Evolutionary conservation across 352 stramenopile genomes (phyloP), one percentile per base, ranked within the genome.

Genomic region (Phytopythium kandeliae): DNA sequence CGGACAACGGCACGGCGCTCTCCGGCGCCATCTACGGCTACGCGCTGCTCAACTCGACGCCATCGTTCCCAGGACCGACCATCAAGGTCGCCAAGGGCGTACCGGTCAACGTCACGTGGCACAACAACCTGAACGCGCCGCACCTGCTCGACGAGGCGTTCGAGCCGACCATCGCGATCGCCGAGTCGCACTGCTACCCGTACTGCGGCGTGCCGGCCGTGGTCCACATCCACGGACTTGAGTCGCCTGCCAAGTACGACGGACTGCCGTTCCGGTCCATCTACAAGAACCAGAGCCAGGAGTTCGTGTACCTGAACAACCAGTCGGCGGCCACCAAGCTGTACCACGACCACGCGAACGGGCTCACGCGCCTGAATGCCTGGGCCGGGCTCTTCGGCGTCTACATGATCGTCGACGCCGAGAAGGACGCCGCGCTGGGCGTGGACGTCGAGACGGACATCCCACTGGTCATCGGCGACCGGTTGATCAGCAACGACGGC

Each of bases 281-380:
- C 57, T 89, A 86, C 70, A 52, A 62, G 48, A 89, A 89, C 67
- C 78, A 86, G 56, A 79, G 57, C 22, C 67, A 67, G 40, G 61
- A 62, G 21, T 71, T 76, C 41, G 44, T 65, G 2, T 86, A 89
- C 59, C 57, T 75, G 26, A 89, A 89, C 75, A 83, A 78, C 51
- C 78, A 86, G 61, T 85, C 78, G 38, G 65, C 70, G 3, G 64
- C 72, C 8, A 86, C 78, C 38, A 86, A 86, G 54, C 47, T 89
- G 15, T 89, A 89, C 60, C 78, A 89, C 54, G 75, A 89, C 59
- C 78, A 89, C 54, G 73, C 75, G 13, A 81, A 82, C 24, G 75
- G 78, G 0, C 62, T 89, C 26, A 83, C 78, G 9, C 71, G 78
- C 17, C 58, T 89, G 19, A 89, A 86, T 35, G 63, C 66, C 15